These are phyloP conservation scores for Colletotrichum destructivum DNA, from an alignment of 2,329 filamentous ascomycete species.

Conservation along the genomic window DNA sequence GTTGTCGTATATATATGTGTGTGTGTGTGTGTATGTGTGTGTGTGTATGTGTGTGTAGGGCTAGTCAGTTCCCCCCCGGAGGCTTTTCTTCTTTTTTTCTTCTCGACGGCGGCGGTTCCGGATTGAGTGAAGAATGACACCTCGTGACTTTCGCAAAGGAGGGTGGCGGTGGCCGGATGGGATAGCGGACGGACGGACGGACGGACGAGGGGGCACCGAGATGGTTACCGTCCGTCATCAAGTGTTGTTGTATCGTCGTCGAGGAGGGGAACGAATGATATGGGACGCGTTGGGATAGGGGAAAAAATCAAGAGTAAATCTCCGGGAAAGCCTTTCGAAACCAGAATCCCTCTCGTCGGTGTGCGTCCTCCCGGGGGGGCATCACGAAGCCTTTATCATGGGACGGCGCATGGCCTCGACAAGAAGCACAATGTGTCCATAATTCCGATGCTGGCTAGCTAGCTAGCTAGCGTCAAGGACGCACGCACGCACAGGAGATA, in stretches of 20 bases:
- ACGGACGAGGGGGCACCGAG: conserved; percentile 16
- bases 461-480: conserved; percentile 7
- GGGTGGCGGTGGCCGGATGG: no score
- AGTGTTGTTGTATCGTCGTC: neutral
- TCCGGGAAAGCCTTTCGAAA: conserved; percentile 21
- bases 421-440: conserved; percentile 18
- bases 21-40: no score
- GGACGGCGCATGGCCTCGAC: neutral
- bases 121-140: conserved; percentile 35
- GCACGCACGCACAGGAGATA: conserved; percentile 10
- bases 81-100: neutral
- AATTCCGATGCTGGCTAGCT: conserved; percentile 7
- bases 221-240: neutral
- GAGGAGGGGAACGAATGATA: neutral
- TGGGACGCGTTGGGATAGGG: no score
- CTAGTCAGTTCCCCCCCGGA: conserved; percentile 11
- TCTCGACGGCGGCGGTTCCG: conserved; percentile 9
- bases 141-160: conserved; percentile 37
- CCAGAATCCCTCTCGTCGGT: neutral
- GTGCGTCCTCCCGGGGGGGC: conserved; percentile 33
- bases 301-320: neutral
- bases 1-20: no score
- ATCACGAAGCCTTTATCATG: conserved; percentile 42
- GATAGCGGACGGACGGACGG: neutral
- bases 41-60: neutral